Evolutionary conservation across 2,329 filamentous ascomycete species (phyloP), one percentile per base, ranked within the genome.

Genomic region (Fusarium brachygibbosum): DNA sequence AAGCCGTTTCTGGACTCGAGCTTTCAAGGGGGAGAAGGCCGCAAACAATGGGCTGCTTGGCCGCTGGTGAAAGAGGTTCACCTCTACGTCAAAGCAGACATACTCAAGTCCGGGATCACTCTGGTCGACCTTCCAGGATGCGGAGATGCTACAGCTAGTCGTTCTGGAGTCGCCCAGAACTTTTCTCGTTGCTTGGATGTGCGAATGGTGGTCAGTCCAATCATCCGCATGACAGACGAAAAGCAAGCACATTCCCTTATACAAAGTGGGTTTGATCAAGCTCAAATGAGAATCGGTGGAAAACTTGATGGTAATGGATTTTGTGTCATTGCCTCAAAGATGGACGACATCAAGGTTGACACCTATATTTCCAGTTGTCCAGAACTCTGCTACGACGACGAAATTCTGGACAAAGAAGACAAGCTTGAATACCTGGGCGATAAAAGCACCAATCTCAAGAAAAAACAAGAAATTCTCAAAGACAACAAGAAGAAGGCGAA

Each of bases 51-150:
- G 35, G 65, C 74, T 1, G 67, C 71, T 0, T 83, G 81, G 81
- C 81, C 81, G 0, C 64, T 82, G 2, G 75, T 83, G 2, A 63
- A 76, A 0, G 46, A 73, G 1, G 80, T 82, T 5, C 72, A 76
- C 3, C 77, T 87, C 3, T 86, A 80, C 51, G 77, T 80, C 12
- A 84, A 81, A 51, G 78, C 83, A 0, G 70, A 80, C 1, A 80
- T 85, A 1, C 73, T 88, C 1, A 79, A 79, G 1, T 81, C 83
- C 5, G 85, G 85, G 0, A 79, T 85, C 3, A 81, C 83, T 0
- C 76, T 88, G 6, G 85, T 87, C 1, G 85, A 88, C 62, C 77
- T 88, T 0, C 86, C 86, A 0, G 86, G 86, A 10, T 79, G 85
- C 0, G 82, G 83, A 1, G 86, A 88, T 19, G 58, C 62, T 0